Conservation (phyloP, 129 eudicot species). For the Saussurea involucrata region DNA sequence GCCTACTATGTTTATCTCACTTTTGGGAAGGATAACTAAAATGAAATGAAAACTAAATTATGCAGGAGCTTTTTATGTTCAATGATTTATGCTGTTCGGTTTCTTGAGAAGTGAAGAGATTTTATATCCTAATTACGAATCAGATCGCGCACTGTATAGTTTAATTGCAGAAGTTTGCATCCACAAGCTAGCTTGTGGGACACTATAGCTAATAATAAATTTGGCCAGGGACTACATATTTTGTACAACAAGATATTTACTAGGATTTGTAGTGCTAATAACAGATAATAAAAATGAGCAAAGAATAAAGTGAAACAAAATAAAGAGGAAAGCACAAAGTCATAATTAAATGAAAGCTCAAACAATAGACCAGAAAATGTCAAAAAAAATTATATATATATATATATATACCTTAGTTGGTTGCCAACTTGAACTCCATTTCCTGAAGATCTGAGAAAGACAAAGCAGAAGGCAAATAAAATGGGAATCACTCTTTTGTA, state of each 20-base stretch:
- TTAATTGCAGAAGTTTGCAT: too few relatives aligned
- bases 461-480: not conserved
- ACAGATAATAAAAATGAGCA: not conserved
- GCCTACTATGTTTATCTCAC: not conserved
- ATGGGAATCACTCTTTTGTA: not conserved
- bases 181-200: too few relatives aligned
- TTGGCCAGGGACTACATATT: not conserved
- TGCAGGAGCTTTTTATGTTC: not conserved
- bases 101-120: not conserved
- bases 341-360: not conserved
- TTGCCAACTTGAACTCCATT: conserved; percentile 62
- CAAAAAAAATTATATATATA: not conserved
- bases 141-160: not conserved
- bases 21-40: not conserved
- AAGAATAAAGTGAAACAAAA: not conserved
- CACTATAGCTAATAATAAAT: not conserved
- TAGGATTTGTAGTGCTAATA: not conserved
- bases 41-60: not conserved
- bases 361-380: not conserved
- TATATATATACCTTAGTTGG: conserved; percentile 54
- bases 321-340: not conserved
- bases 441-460: conserved; percentile 39
- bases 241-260: not conserved
- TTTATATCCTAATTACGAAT: not conserved
- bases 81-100: not conserved